Base-by-base conservation (phyloP, 805 yeast species). In the Candida coleopterorum region DNA sequence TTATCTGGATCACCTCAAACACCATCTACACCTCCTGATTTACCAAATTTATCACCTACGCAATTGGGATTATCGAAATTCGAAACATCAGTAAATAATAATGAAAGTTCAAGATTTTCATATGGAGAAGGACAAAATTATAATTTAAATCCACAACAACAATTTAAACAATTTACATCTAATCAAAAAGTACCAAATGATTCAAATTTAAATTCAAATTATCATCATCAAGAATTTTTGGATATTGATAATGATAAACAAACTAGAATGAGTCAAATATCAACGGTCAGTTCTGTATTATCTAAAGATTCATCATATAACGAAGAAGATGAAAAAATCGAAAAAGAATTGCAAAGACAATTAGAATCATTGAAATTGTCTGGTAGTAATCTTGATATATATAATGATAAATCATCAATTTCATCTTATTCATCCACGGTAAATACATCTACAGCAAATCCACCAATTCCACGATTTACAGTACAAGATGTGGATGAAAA, bases 221-320 rank as follows among this genome's bases (percentile, higher is more conserved):
- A 39, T 14, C 64, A 62, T 25, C 58, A 56, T 35, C 56, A 60
- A 22, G 37, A 45, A 6, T 60, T 56, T 34, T 51, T 60, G 32
- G 42, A 41, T 25, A 24, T n/a, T 22, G 31, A 26, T 16, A 25
- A 15, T 22, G 29, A 29, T n/a, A n/a, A 25, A 3, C 16, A 38
- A 10, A 22, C 20, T 4, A 51, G 68, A 38, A 42, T 53, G 29
- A 60, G 68, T 37, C 68, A 59, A 29, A 40, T 63, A 18, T 65
- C 72, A 9, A 67, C 63, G 53, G 63, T 65, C 9, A 64, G 70
- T 38, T 65, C 71, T 0, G 62, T 67, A 33, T 54, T 67, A 21
- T 63, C 69, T 6, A 65, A 62, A 41, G 65, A 53, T 14, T 53
- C 55, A 4, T 14, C 18, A 14, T 42, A 41, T 28, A 49, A 52